phyloP scores from a whole-genome alignment of 1,139 yeast genomes.

The Geotrichum bryndzae region DNA sequence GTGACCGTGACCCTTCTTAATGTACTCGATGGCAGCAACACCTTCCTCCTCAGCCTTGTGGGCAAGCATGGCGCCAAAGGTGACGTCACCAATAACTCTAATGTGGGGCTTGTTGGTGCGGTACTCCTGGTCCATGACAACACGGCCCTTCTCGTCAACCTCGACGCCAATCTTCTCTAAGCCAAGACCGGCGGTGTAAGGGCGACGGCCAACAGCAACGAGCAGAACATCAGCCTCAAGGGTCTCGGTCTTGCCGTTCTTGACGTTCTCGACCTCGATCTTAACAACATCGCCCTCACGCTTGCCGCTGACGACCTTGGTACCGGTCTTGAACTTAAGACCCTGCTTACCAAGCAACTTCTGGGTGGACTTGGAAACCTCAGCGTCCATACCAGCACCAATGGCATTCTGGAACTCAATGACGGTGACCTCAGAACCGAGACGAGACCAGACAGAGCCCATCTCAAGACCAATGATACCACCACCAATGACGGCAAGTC shows the following conservation, averaged over 20 bases:
- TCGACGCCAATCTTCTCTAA: conserved; percentile 87
- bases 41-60: conserved; percentile 99
- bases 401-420: conserved; percentile 85
- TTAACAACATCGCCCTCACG: conserved; percentile 91
- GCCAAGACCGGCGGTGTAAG: conserved; percentile 84
- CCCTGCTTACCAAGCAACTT: conserved; percentile 93
- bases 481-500: conserved; percentile 91
- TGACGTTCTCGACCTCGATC: conserved; percentile 83
- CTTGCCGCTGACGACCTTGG: conserved; percentile 82
- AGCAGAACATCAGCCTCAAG: conserved; percentile 87
- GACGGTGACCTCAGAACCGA: conserved; percentile 93
- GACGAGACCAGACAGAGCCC: conserved; percentile 96
- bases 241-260: conserved; percentile 72
- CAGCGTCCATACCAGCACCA: conserved; percentile 97
- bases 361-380: conserved; percentile 84
- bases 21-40: conserved; percentile 94
- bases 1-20: conserved; percentile 92
- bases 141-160: conserved; percentile 83
- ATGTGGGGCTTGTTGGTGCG: conserved; percentile 89
- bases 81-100: conserved; percentile 96
- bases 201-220: conserved; percentile 99
- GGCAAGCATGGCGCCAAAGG: conserved; percentile 98
- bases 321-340: conserved; percentile 82
- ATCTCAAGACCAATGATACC: conserved; percentile 99
- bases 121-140: conserved; percentile 90